A percentile compares a stretch with the other conserved stretches of the same genome.
These are phyloP conservation scores for Kwoniella shandongensis DNA, from an alignment of 768 basidiomycete genomes.

Conservation along the genomic window DNA sequence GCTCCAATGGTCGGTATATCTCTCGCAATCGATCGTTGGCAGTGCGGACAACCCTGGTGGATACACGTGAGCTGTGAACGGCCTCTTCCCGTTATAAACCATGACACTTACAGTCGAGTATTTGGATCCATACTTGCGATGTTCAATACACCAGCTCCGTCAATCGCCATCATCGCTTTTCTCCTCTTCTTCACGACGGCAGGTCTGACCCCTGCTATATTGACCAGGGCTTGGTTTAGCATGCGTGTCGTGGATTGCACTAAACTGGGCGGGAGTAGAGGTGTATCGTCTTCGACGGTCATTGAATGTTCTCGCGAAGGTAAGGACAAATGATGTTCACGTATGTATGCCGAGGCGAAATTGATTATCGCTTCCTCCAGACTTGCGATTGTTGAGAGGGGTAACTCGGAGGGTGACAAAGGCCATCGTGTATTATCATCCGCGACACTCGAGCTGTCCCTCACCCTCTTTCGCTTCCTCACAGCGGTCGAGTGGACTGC, in stretches of 20 bases:
- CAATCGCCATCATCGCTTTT: constrained; percentile 4
- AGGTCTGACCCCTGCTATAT: constrained; percentile 16
- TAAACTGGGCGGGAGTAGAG: constrained; percentile 10
- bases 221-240: constrained; percentile 13
- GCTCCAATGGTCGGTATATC: constrained; percentile 10
- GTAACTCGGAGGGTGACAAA: constrained; percentile 1
- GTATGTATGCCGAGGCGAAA: constrained; percentile 22
- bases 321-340: constrained; percentile 7
- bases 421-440: constrained; percentile 16
- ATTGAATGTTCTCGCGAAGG: not conserved
- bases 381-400: not conserved
- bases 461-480: not conserved
- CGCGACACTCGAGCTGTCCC: not conserved
- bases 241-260: constrained; percentile 6
- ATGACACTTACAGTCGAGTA: constrained; percentile 3
- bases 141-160: constrained; percentile 9
- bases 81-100: not conserved
- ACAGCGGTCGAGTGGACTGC: not conserved
- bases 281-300: constrained; percentile 1
- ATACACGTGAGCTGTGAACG: not conserved
- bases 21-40: constrained; percentile 9
- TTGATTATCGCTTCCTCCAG: constrained; percentile 18
- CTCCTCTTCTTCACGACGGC: constrained; percentile 2
- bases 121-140: constrained; percentile 7
- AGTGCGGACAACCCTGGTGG: not conserved